phyloP scores from a whole-genome alignment of 2,329 filamentous ascomycete genomes.

The Cladorrhinum sp. region DNA sequence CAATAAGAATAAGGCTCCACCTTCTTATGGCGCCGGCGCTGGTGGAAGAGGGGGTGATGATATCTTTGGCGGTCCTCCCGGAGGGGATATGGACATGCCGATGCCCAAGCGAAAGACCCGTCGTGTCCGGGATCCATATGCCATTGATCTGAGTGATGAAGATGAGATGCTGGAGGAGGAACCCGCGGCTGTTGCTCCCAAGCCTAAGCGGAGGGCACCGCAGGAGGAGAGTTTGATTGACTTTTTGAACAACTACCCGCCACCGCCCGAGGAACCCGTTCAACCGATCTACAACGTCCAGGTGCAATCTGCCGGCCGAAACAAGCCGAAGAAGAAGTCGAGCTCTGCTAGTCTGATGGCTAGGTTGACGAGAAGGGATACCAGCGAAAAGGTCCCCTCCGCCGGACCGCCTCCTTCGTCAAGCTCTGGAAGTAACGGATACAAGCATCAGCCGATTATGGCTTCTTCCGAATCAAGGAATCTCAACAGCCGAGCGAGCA shows the following conservation, averaged over 20 bases:
- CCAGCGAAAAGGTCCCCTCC: slow-evolving; percentile 23
- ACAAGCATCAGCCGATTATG: slow-evolving; percentile 21
- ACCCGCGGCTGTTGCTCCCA: slow-evolving; percentile 42
- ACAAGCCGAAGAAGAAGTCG: slow-evolving; percentile 59
- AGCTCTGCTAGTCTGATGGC: slow-evolving; percentile 62
- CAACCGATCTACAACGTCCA: slow-evolving; percentile 36
- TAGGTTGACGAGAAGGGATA: slow-evolving; percentile 49
- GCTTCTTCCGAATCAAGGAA: slow-evolving; percentile 36
- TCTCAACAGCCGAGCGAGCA: slow-evolving; percentile 40
- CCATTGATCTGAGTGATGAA: slow-evolving; percentile 78
- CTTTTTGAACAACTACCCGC: slow-evolving; percentile 68
- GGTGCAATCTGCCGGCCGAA: slow-evolving; percentile 22
- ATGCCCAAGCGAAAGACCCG: slow-evolving; percentile 72
- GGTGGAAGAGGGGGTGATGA: slow-evolving; percentile 26
- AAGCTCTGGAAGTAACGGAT: slow-evolving; percentile 21
- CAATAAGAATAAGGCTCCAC: slow-evolving; percentile 43
- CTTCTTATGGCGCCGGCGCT: slow-evolving; percentile 18
- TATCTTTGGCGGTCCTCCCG: neutral
- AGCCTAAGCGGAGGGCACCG: slow-evolving; percentile 31
- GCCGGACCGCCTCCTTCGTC: slow-evolving; percentile 30
- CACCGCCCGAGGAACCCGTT: slow-evolving; percentile 51
- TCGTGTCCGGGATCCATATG: slow-evolving; percentile 83
- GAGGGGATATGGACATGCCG: slow-evolving; percentile 48
- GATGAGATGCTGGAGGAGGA: slow-evolving; percentile 51
- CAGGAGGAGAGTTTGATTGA: slow-evolving; percentile 68